Conservation (phyloP, 2,329 filamentous ascomycete species). For the Diplodia corticola region DNA sequence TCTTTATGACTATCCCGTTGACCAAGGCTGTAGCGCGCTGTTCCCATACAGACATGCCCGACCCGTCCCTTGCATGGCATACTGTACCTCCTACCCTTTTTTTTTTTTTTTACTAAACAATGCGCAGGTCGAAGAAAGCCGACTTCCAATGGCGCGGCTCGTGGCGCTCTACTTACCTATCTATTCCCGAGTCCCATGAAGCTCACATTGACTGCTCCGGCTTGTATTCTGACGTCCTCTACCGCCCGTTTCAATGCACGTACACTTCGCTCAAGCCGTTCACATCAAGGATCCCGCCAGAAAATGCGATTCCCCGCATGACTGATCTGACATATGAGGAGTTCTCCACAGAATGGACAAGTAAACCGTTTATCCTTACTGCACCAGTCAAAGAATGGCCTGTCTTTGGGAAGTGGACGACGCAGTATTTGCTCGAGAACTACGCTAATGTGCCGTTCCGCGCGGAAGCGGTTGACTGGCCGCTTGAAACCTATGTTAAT, state of each 20-base stretch:
- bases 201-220: constrained; percentile 69
- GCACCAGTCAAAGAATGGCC: constrained; percentile 80
- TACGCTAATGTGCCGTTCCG: constrained; percentile 73
- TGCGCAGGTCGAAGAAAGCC: constrained; percentile 43
- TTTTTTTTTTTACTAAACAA: constrained; percentile 15
- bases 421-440: constrained; percentile 63
- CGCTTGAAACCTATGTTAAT: constrained; percentile 72
- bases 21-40: not conserved
- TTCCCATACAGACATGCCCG: not conserved
- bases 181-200: constrained; percentile 54
- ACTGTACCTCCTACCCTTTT: not conserved
- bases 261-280: constrained; percentile 70
- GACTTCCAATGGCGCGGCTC: constrained; percentile 72
- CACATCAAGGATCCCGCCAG: constrained; percentile 66
- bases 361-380: constrained; percentile 84
- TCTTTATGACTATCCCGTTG: not conserved
- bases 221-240: constrained; percentile 86
- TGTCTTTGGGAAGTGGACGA: constrained; percentile 71
- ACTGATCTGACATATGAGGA: constrained; percentile 68
- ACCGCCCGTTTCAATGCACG: constrained; percentile 87
- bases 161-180: constrained; percentile 79
- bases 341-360: constrained; percentile 74
- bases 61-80: not conserved
- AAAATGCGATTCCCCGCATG: constrained; percentile 73
- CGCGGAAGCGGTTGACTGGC: constrained; percentile 93